Conservation (phyloP, 2,329 filamentous ascomycete genomes). For the Beauveria asiatica region DNA sequence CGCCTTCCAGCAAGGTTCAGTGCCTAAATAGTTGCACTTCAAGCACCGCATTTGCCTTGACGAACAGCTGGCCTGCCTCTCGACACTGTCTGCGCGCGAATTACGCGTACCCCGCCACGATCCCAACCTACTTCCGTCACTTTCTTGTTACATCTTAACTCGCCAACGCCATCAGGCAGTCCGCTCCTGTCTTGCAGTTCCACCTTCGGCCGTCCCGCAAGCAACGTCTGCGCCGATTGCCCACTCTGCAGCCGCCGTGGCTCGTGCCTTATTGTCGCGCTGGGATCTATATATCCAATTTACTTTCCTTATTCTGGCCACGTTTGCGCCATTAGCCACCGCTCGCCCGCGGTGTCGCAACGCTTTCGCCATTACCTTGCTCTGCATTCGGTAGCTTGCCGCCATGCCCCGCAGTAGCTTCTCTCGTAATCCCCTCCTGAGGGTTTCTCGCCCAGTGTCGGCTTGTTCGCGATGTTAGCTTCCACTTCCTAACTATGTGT, state of each 20-base stretch:
- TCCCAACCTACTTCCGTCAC: background rate
- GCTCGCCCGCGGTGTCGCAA: background rate
- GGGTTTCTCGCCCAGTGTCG: constrained; percentile 70
- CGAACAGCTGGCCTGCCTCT: background rate
- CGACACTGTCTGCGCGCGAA: background rate
- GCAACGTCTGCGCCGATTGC: background rate
- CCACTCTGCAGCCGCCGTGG: background rate
- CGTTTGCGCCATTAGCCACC: background rate
- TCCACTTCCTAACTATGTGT: background rate
- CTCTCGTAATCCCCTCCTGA: constrained; percentile 51
- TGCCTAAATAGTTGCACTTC: too few species aligned
- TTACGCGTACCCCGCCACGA: background rate
- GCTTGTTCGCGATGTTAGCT: constrained; percentile 66
- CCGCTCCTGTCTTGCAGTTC: background rate
- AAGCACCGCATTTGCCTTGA: background rate
- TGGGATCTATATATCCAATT: background rate
- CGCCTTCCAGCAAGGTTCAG: too few species aligned
- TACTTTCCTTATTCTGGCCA: background rate
- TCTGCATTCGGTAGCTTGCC: background rate
- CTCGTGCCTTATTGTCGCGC: background rate
- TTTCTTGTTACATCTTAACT: background rate
- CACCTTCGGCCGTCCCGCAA: background rate
- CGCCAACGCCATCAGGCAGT: background rate
- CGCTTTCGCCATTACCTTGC: background rate
- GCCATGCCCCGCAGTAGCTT: constrained; percentile 40